Percentiles rank a stretch among this genome's conserved stretches.
Evolutionary conservation across 352 stramenopile species (phyloP).

Genomic region (Phytophthora boehmeriae): DNA sequence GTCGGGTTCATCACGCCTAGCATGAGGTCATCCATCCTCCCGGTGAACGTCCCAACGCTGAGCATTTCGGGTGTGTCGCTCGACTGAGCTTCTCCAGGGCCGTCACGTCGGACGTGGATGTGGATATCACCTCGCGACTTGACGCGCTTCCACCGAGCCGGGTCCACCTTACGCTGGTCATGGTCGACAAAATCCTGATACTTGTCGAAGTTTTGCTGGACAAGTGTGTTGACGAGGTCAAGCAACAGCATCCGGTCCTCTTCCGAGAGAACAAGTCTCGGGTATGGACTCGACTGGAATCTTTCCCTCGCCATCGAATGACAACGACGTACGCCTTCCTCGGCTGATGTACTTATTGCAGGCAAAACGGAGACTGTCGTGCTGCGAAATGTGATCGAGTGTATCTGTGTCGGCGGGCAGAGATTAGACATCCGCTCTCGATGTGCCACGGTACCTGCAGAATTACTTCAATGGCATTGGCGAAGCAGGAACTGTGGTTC

Average conservation of each 20-base stretch:
- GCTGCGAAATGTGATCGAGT: not conserved
- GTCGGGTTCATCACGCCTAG: slow-evolving; percentile 44
- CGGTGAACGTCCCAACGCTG: slow-evolving; percentile 43
- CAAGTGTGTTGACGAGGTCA: slow-evolving; percentile 29
- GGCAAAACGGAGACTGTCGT: not conserved
- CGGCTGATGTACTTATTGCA: not conserved
- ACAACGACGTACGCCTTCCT: not conserved
- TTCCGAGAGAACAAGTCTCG: slow-evolving; percentile 7
- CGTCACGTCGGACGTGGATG: slow-evolving; percentile 6
- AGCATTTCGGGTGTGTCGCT: slow-evolving; percentile 42
- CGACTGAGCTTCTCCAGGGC: not conserved
- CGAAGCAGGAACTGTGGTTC: too few species aligned
- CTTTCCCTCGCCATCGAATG: slow-evolving; percentile 10
- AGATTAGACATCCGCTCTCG: not conserved
- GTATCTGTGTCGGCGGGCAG: not conserved
- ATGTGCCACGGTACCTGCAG: too few species aligned
- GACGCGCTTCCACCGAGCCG: slow-evolving; percentile 27
- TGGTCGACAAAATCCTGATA: slow-evolving; percentile 10
- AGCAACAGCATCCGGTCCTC: slow-evolving; percentile 18
- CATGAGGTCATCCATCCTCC: slow-evolving; percentile 60
- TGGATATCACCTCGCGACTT: slow-evolving; percentile 18
- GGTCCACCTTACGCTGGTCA: slow-evolving; percentile 17
- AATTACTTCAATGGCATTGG: too few species aligned
- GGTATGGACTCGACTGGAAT: slow-evolving; percentile 20
- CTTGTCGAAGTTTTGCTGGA: slow-evolving; percentile 26